Base-by-base conservation (phyloP, 805 yeast genomes). In the Starmera amethionina region DNA sequence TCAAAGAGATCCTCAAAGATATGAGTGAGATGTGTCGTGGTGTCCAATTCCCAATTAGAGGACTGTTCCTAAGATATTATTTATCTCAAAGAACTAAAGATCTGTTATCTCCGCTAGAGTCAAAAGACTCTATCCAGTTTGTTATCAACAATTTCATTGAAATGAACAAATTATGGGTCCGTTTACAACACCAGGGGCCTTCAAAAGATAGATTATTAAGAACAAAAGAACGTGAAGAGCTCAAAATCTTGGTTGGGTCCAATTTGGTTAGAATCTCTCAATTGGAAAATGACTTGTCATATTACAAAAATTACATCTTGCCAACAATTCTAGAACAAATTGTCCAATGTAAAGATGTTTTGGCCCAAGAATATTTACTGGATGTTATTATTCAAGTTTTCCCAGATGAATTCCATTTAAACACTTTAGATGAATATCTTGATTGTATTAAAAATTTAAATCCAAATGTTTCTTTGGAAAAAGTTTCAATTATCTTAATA, bases 11-110 rank as follows among this genome's bases (percentile, higher is more conserved):
- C 39, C 74, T 90, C 77, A 85, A 83, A 59, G 98, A 93, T 57
- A 82, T 93, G 95, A 81, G 90, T 52, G 98, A 93, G 60, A 93
- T 93, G 98, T 82, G 95, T 48, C 74, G 95, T 33, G 98, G 97
- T 13, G 95, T 90, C 3, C 98, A 93, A 60, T 90, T 87, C 54
- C 98, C 98, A 2, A 76, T 87, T 28, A 69, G 96, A 42, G 98
- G 98, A 2, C 65, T 93, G 45, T 93, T 93, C 58, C 64, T 93
- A 51, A 69, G 98, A 37, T 89, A 93, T 64, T 93, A 87, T 59
- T 64, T 93, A 32, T 78, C 88, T 4, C 97, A 90, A 57, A 68
- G 89, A 49, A 82, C 86, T 13, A 82, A 88, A 47, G 55, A 51
- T 37, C 47, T 64, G 18, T 44, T 67, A n/a, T 64, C 67, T 5